phyloP scores from a whole-genome alignment of 2,329 filamentous ascomycete genomes.

The Ceratocystis variospora region DNA sequence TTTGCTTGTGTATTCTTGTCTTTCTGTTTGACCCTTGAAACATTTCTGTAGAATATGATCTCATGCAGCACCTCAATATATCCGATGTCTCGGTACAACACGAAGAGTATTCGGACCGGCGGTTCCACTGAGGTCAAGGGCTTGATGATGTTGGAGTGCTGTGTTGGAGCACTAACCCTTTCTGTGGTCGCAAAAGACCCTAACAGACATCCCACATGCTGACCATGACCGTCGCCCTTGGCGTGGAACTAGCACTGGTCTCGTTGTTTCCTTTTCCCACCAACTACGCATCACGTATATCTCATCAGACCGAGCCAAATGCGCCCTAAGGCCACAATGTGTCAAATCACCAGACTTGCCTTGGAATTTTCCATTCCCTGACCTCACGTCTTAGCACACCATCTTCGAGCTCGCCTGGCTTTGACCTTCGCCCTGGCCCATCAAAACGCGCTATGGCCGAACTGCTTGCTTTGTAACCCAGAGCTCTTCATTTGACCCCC shows the following conservation, averaged over 20 bases:
- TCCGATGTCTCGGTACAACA: not conserved
- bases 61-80: conserved; percentile 13
- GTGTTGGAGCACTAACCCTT: not conserved
- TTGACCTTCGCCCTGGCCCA: not conserved
- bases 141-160: not conserved
- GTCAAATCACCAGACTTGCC: not conserved
- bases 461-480: conserved; percentile 15
- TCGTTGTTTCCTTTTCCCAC: not conserved
- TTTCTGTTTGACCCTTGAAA: not conserved
- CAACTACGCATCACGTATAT: conserved; percentile 9
- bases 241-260: not conserved
- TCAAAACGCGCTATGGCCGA: not conserved
- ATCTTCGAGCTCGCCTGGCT: not conserved
- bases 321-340: not conserved
- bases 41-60: conserved; percentile 8
- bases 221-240: too few relatives aligned
- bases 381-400: not conserved
- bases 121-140: not conserved
- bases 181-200: too few relatives aligned
- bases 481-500: conserved; percentile 13
- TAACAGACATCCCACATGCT: too few relatives aligned
- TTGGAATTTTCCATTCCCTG: not conserved
- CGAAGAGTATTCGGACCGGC: not conserved
- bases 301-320: conserved; percentile 1
- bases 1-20: conserved; percentile 8